Evolutionary conservation across 352 stramenopile genomes (phyloP).

Genomic region (Pythium dissimile): DNA sequence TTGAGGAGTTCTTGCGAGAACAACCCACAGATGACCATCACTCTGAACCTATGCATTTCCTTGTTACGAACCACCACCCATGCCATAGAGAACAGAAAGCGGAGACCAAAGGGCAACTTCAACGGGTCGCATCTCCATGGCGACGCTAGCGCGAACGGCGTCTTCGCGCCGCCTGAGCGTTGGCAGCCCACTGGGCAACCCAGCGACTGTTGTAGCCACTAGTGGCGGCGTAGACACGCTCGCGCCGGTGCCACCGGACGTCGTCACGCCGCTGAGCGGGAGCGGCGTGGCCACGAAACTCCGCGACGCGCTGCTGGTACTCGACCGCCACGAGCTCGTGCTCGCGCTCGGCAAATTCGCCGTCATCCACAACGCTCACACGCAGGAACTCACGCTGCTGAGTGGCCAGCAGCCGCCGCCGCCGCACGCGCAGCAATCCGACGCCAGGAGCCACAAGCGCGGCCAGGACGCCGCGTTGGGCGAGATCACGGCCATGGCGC

Average conservation of each 20-base stretch:
- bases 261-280: conserved; percentile 32
- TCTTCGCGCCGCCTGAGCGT: conserved; percentile 5
- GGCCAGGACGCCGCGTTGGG: conserved; percentile 24
- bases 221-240: conserved; percentile 6
- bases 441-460: background rate
- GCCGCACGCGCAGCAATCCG: background rate
- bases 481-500: conserved; percentile 64
- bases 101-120: conserved; percentile 1
- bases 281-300: conserved; percentile 48
- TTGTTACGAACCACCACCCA: background rate
- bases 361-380: conserved; percentile 63
- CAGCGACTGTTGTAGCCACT: background rate
- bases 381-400: conserved; percentile 56
- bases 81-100: no score
- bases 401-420: conserved; percentile 17
- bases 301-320: conserved; percentile 50
- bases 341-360: conserved; percentile 61
- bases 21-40: background rate
- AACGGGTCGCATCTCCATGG: background rate
- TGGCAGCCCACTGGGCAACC: background rate
- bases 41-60: no score
- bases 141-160: no score
- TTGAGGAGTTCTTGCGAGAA: background rate
- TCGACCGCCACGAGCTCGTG: conserved; percentile 60
- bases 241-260: conserved; percentile 15